A percentile compares a stretch with the other conserved stretches of the same genome.
Conservation (phyloP, 345 rosid genomes). For the Nephelium lappaceum region DNA sequence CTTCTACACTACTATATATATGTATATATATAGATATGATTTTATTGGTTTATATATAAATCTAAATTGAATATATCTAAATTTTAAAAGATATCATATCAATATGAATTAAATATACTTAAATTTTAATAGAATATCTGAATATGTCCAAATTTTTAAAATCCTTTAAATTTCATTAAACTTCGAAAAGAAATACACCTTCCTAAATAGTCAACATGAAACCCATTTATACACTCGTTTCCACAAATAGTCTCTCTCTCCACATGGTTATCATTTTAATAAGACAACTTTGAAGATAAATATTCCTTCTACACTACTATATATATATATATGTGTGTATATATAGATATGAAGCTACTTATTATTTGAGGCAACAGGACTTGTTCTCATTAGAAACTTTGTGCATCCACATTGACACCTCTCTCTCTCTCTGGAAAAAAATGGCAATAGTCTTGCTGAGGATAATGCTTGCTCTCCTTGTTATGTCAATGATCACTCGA, state of each 20-base stretch:
- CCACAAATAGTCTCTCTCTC: neutral
- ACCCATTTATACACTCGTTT: neutral
- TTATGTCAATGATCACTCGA: conserved; percentile 38
- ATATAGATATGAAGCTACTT: conserved; percentile 2
- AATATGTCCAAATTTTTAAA: too few relatives aligned
- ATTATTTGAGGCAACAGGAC: conserved; percentile 14
- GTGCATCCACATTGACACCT: conserved; percentile 7
- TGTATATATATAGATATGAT: conserved; percentile 2
- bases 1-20: neutral
- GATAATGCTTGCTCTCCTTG: conserved; percentile 45
- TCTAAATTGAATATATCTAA: too few relatives aligned
- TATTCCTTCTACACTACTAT: neutral
- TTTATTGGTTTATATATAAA: too few relatives aligned
- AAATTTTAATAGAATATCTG: too few relatives aligned
- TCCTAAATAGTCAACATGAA: neutral
- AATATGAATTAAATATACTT: too few relatives aligned
- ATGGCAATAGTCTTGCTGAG: conserved; percentile 46
- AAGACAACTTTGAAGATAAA: neutral
- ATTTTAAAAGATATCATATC: too few relatives aligned
- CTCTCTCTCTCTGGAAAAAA: conserved; percentile 27
- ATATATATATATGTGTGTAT: neutral
- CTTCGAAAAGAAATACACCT: too few relatives aligned
- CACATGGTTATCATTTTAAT: conserved; percentile 2
- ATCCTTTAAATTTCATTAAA: too few relatives aligned
- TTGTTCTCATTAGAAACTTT: conserved; percentile 18